These are phyloP conservation scores for Pichia rugopelliculosa DNA, from an alignment of 805 yeast species.

Conservation along the genomic window DNA sequence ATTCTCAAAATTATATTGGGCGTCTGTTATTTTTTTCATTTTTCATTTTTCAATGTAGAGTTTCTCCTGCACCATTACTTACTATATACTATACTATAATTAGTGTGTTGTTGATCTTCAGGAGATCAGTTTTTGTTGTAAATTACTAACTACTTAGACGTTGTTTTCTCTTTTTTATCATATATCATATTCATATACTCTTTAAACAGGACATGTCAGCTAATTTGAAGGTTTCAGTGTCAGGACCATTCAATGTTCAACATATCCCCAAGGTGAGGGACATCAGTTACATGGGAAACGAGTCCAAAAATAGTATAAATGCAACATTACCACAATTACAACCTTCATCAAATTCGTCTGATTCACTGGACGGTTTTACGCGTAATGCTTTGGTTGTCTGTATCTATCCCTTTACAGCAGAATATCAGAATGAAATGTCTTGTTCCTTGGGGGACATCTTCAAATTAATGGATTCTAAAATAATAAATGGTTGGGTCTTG, in stretches of 20 bases:
- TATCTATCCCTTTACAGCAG: conserved; percentile 8
- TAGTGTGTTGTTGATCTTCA: too few species aligned
- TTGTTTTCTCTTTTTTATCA: too few species aligned
- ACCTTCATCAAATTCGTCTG: not conserved
- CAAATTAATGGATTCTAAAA: conserved; percentile 39
- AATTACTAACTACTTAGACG: too few species aligned
- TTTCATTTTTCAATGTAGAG: too few species aligned
- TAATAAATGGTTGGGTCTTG: conserved; percentile 44
- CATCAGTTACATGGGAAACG: not conserved
- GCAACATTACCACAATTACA: not conserved
- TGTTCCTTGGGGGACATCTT: conserved; percentile 45
- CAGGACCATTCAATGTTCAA: conserved; percentile 16
- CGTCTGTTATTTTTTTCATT: too few species aligned
- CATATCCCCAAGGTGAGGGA: conserved; percentile 11
- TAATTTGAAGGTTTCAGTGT: not conserved
- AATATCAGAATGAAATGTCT: conserved; percentile 33
- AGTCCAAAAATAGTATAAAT: not conserved
- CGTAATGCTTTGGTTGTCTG: conserved; percentile 9
- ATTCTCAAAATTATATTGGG: too few species aligned
- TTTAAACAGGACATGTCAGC: too few species aligned
- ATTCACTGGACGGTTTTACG: not conserved
- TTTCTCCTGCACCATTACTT: too few species aligned
- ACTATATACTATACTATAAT: too few species aligned
- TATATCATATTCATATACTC: too few species aligned
- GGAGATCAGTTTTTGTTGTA: too few species aligned